Evolutionary conservation across 345 rosid genomes (phyloP).

Genomic region (Euphorbia pulcherrima): DNA sequence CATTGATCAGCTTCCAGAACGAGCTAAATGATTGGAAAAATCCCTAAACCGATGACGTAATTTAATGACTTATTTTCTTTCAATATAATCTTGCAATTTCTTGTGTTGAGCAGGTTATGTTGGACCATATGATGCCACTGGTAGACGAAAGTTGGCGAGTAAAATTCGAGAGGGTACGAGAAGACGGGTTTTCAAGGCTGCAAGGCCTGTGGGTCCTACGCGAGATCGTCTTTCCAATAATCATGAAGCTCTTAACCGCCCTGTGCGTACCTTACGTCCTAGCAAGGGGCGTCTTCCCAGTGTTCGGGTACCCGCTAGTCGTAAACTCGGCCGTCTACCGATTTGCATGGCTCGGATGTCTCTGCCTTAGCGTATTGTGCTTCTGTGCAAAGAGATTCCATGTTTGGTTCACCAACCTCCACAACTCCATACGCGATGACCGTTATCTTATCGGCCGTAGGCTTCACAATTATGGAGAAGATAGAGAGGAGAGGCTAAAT

Average conservation of each 20-base stretch:
- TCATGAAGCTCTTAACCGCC: slow-evolving; percentile 95
- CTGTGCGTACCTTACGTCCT: slow-evolving; percentile 85
- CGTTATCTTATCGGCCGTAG: slow-evolving; percentile 89
- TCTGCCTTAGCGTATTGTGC: slow-evolving; percentile 60
- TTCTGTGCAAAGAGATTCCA: slow-evolving; percentile 86
- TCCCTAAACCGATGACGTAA: neutral
- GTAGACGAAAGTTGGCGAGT: slow-evolving; percentile 88
- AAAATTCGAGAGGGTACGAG: slow-evolving; percentile 92
- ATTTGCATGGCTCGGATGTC: slow-evolving; percentile 97
- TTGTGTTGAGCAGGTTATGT: slow-evolving; percentile 61
- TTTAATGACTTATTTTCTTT: neutral
- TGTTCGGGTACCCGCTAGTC: slow-evolving; percentile 82
- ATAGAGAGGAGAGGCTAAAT: slow-evolving; percentile 28
- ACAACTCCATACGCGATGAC: slow-evolving; percentile 94
- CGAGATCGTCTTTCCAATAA: slow-evolving; percentile 84
- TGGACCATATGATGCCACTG: slow-evolving; percentile 97
- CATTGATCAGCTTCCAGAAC: neutral
- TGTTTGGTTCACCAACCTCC: slow-evolving; percentile 96
- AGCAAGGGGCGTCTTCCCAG: slow-evolving; percentile 90
- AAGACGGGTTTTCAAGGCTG: slow-evolving; percentile 88
- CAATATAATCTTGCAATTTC: neutral
- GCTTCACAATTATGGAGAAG: slow-evolving; percentile 87
- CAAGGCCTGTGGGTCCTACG: slow-evolving; percentile 88
- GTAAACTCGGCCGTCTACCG: slow-evolving; percentile 95
- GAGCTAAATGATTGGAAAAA: neutral